Conservation (phyloP, 2,329 filamentous ascomycete species). For the Fusarium udum region DNA sequence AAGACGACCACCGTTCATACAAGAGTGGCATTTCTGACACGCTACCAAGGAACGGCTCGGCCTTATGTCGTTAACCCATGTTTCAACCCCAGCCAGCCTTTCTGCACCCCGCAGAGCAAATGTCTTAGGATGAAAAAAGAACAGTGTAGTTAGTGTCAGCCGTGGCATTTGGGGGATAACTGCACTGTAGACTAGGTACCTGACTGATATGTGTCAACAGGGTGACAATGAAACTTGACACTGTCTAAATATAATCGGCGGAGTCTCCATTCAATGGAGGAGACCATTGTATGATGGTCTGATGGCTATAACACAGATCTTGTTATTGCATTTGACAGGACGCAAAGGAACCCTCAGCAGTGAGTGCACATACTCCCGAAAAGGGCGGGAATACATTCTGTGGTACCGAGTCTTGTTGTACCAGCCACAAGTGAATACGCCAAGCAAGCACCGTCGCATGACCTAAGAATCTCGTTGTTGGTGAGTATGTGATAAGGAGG, state of each 20-base stretch:
- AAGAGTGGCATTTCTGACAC: conserved; percentile 3
- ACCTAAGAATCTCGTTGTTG: neutral
- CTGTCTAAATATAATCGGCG: neutral
- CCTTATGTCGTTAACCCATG: conserved; percentile 1
- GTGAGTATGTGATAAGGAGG: neutral
- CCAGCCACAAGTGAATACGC: conserved; percentile 13
- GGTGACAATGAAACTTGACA: neutral
- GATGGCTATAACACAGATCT: neutral
- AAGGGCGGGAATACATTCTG: neutral
- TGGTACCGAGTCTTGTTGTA: conserved; percentile 1
- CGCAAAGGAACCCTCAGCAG: neutral
- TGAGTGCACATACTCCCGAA: neutral
- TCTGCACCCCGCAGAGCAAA: conserved; percentile 29
- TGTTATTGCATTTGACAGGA: neutral
- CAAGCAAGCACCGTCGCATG: conserved; percentile 17
- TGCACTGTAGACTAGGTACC: neutral
- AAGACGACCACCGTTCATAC: neutral
- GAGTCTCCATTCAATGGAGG: neutral
- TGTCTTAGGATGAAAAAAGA: neutral
- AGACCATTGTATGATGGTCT: neutral
- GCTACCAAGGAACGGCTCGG: neutral
- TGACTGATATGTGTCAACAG: neutral
- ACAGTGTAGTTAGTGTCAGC: neutral
- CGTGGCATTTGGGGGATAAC: neutral
- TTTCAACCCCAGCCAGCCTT: conserved; percentile 15